Evolutionary conservation across 345 rosid species (phyloP).

Genomic region (Acer yangbiense): DNA sequence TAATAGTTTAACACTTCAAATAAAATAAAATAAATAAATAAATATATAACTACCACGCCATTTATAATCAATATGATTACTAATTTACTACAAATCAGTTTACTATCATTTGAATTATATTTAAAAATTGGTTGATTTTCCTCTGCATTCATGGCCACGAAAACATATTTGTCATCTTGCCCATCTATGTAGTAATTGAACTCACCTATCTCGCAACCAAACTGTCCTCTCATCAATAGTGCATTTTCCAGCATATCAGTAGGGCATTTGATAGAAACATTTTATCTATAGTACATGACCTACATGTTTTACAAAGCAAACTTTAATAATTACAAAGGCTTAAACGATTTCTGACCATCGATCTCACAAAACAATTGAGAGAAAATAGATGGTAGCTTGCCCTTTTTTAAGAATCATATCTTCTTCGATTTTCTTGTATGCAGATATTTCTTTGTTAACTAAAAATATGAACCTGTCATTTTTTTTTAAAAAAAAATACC

Average conservation of each 20-base stretch:
- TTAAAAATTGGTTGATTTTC: no score
- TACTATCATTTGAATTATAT: no score
- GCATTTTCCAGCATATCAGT: background rate
- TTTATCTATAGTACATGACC: constrained; percentile 20
- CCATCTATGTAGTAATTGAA: background rate
- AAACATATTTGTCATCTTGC: background rate
- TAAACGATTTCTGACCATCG: background rate
- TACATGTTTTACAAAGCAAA: background rate
- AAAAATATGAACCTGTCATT: background rate
- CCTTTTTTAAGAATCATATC: background rate
- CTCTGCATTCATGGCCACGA: background rate
- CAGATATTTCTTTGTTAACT: background rate
- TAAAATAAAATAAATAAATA: no score
- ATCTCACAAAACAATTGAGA: background rate
- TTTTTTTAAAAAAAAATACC: no score
- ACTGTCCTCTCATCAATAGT: constrained; percentile 11
- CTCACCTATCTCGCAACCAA: background rate
- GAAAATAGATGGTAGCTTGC: background rate
- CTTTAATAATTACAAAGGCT: constrained; percentile 18
- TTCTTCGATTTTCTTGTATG: background rate
- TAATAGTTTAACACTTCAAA: no score
- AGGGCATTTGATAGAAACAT: constrained; percentile 8
- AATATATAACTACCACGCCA: no score
- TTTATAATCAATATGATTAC: no score
- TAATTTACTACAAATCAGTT: no score